Evolutionary conservation across 441 rosid species (phyloP), one percentile per base, ranked within the genome.

Genomic region (Gossypium schwendimanii): DNA sequence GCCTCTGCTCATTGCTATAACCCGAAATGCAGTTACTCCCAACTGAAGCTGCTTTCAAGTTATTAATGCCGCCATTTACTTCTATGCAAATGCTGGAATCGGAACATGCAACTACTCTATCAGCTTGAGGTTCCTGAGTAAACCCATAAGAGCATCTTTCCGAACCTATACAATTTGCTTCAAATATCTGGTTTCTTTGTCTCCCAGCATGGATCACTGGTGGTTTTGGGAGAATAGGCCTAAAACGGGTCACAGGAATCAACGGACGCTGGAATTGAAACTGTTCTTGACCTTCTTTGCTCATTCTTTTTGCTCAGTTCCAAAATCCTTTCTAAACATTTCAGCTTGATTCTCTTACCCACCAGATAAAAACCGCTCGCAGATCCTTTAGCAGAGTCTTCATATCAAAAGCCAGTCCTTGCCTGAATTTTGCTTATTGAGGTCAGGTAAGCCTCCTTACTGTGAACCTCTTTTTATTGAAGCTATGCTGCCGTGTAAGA

Each of bases 201-300:
- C 41, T 69, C 14, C 69, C 78, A 64, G 28, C 17, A 33, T 77
- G 71, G 81, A 84, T 78, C 79, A 77, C 73, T 1, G 62, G 73
- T 14, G 78, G 66, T 54, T 68, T 70, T 3, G 85, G 80, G 63
- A 28, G 82, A 57, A 70, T 73, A 47, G 85, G 81, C 82, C 77
- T 83, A 11, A 63, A 62, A 18, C 88, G 90, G 60, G 90, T 84
- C 57, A 70, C 71, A 31, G 90, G 91, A 74, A 81, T 82, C 89
- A 86, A 85, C 20, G 83, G 74, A 45, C 60, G 50, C 55, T 70
- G 82, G 64, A 69, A 61, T 60, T 71, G 67, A 20, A 60, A 73
- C 50, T 78, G 80, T 33, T 82, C 78, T 33, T 60, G 67, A 17
- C 45, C 65, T 50, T 73, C 49, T 36, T 77, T 59, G 21, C 80